These are phyloP conservation scores for Candida gigantensis DNA, from an alignment of 1,139 yeast genomes.

Conservation along the genomic window DNA sequence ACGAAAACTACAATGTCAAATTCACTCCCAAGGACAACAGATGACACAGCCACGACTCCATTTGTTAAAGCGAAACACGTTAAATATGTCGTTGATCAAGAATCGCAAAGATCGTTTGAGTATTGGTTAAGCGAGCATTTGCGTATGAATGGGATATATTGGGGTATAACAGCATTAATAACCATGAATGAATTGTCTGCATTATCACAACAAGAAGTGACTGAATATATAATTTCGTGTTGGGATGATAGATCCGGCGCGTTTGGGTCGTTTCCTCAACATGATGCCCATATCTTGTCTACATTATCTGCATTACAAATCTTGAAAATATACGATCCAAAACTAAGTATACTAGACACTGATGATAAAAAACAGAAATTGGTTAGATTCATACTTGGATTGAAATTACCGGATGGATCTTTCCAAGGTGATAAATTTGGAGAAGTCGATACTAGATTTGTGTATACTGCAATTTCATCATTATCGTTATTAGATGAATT, in stretches of 20 bases:
- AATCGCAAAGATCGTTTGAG: constrained; percentile 52
- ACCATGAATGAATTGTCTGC: constrained; percentile 53
- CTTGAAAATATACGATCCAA: constrained; percentile 58
- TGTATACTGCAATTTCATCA: constrained; percentile 77
- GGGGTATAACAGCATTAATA: constrained; percentile 86
- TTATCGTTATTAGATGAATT: constrained; percentile 68
- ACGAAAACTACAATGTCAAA: no score
- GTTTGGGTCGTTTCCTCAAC: constrained; percentile 86
- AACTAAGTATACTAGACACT: constrained; percentile 41
- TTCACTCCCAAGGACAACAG: no score
- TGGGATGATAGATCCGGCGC: constrained; percentile 68
- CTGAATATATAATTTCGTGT: constrained; percentile 69
- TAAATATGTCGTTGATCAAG: constrained; percentile 37
- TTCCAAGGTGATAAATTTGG: constrained; percentile 91
- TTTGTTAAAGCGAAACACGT: constrained; percentile 31
- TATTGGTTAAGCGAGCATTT: constrained; percentile 92
- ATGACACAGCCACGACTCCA: background rate
- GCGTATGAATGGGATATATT: constrained; percentile 86
- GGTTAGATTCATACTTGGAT: constrained; percentile 42
- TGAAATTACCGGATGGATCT: constrained; percentile 75
- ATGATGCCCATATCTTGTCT: constrained; percentile 86
- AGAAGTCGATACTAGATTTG: constrained; percentile 89
- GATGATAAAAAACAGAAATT: constrained; percentile 27
- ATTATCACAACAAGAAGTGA: constrained; percentile 60
- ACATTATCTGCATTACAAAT: constrained; percentile 89